Evolutionary conservation across 805 yeast species (phyloP).

Genomic region (Metschnikowia noctiluminum): DNA sequence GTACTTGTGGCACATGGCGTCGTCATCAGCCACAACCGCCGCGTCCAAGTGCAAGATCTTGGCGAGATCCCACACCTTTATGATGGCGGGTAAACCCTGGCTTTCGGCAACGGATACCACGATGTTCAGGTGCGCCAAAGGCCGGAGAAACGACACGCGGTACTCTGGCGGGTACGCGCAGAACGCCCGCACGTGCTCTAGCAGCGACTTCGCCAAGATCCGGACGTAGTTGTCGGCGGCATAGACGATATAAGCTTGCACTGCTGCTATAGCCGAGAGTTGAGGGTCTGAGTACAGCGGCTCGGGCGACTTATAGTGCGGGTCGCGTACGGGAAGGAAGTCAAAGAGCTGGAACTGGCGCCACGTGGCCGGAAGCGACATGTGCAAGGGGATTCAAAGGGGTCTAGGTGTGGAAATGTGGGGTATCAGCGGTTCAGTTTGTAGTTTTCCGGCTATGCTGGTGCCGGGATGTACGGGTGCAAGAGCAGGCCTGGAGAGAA

Average conservation of each 20-base stretch:
- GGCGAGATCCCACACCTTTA: constrained; percentile 72
- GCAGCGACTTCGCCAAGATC: constrained; percentile 47
- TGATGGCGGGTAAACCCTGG: constrained; percentile 63
- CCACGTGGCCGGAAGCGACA: constrained; percentile 43
- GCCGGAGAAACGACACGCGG: constrained; percentile 55
- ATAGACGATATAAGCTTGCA: constrained; percentile 54
- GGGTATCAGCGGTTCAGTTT: no score
- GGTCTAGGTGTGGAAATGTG: no score
- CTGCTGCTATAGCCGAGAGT: constrained; percentile 59
- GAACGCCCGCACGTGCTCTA: constrained; percentile 49
- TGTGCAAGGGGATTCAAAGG: no score
- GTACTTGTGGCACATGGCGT: constrained; percentile 35
- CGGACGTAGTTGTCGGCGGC: constrained; percentile 57
- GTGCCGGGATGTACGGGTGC: no score
- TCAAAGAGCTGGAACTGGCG: constrained; percentile 87
- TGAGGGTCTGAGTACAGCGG: constrained; percentile 80
- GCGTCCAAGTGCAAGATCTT: constrained; percentile 38
- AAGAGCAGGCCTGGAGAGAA: no score
- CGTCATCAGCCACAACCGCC: constrained; percentile 10
- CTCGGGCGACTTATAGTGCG: constrained; percentile 55
- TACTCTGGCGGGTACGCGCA: constrained; percentile 57
- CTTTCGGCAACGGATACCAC: constrained; percentile 72
- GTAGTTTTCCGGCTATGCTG: no score
- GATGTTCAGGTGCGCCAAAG: constrained; percentile 46
- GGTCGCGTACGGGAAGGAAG: constrained; percentile 79